These are phyloP conservation scores for Pyrenochaeta sp. DNA, from an alignment of 2,329 filamentous ascomycete genomes.

Conservation along the genomic window DNA sequence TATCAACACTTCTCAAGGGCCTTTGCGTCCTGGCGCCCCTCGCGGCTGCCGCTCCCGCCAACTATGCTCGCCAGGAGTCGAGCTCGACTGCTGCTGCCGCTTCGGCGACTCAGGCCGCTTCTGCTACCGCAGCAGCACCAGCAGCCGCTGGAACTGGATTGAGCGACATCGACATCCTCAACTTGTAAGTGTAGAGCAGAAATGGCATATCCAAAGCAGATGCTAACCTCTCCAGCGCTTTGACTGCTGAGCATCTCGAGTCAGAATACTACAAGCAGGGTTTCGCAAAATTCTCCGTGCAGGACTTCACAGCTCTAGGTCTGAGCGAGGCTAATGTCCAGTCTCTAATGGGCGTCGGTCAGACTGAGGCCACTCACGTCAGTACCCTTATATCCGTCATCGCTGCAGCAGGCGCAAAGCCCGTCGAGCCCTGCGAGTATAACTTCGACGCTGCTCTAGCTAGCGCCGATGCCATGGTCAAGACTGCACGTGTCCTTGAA, in stretches of 20 bases:
- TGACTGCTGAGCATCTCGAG: slow-evolving; percentile 80
- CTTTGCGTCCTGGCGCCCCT: slow-evolving; percentile 48
- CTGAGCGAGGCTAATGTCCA: slow-evolving; percentile 63
- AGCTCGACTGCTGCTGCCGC: slow-evolving; percentile 16
- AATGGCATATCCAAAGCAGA: slow-evolving; percentile 22
- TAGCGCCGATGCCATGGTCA: slow-evolving; percentile 72
- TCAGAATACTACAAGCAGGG: slow-evolving; percentile 75
- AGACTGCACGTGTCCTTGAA: slow-evolving; percentile 74
- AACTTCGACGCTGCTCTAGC: slow-evolving; percentile 70
- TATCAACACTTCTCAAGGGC: slow-evolving; percentile 46
- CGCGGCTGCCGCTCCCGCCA: slow-evolving; percentile 41
- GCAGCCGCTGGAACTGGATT: slow-evolving; percentile 44
- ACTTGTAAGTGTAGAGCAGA: slow-evolving; percentile 56
- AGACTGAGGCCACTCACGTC: slow-evolving; percentile 71
- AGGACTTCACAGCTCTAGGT: slow-evolving; percentile 71
- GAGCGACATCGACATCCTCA: slow-evolving; percentile 61
- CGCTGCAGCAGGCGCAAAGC: slow-evolving; percentile 68
- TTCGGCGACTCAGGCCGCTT: slow-evolving; percentile 18
- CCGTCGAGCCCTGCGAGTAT: slow-evolving; percentile 75
- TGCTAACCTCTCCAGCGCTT: slow-evolving; percentile 62
- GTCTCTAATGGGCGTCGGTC: slow-evolving; percentile 69
- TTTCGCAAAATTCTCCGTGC: slow-evolving; percentile 70
- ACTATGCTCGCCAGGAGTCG: slow-evolving; percentile 36
- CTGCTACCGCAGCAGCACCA: slow-evolving; percentile 23
- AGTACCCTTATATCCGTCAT: slow-evolving; percentile 67